Base-by-base conservation (phyloP, 768 basidiomycete species). In the Pilatotrama ljubarskyi region DNA sequence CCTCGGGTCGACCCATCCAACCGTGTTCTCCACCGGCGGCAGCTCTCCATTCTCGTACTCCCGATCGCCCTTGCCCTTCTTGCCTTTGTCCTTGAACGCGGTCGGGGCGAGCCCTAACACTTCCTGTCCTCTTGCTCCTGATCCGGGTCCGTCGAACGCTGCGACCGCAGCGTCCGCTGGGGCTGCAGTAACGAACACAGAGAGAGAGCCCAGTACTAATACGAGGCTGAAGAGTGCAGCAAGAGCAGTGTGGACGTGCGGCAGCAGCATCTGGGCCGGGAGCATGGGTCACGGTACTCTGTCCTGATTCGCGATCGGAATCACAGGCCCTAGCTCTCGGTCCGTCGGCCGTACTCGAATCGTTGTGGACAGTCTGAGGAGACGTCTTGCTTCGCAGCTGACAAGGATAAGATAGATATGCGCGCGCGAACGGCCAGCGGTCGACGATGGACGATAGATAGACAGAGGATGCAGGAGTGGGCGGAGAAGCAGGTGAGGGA, bases 1-100 rank as follows among this genome's bases (percentile, higher is more conserved):
- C 43, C 91, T 80, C 18, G 93, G 93, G 72, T 95, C 92, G 49
- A 76, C 63, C 81, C 81, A 85, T 35, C 83, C 80, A 15, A 68
- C 47, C 1, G 70, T 74, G 18, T 71, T 51, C 58, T 68, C 63
- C 25, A 64, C 59, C 8, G 69, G 69, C 2, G 71, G 68, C 17
- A 65, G 56, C 62, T 71, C 70, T 14, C 68, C 70, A 52, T 71
- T 59, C 63, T 66, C 62, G 51, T 69, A 69, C 49, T 63, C 41
- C 24, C 61, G 58, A 20, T 43, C 59, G 17, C 37, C 56, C 37
- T 56, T 51, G 44, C 46, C 53, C 41, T 43, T 43, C 29, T 46
- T 43, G 38, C 26, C 51, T 49, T 41, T 24, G 5, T 48, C 15
- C 13, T 32, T 18, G 1, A 22, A 4, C 46, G 13, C 2, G 10